These are phyloP conservation scores for Picochlorum sp. DNA, from an alignment of 139 green algal genomes.

Conservation along the genomic window DNA sequence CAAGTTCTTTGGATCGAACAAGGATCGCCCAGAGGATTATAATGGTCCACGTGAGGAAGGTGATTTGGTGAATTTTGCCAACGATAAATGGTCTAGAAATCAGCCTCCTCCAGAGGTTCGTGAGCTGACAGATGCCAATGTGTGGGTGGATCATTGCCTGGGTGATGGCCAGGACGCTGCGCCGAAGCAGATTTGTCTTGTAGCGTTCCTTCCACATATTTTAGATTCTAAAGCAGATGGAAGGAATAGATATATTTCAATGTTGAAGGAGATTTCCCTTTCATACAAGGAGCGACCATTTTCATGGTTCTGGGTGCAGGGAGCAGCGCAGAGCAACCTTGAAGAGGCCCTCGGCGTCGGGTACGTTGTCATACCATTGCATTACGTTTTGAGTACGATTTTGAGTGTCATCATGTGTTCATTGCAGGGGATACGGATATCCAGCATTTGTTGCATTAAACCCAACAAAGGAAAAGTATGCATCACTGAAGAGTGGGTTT, in stretches of 20 bases:
- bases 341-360: slow-evolving; percentile 74
- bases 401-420: not conserved
- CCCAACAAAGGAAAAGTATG: slow-evolving; percentile 42
- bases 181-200: slow-evolving; percentile 64
- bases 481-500: slow-evolving; percentile 32
- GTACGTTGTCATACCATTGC: too few relatives aligned
- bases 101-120: slow-evolving; percentile 52
- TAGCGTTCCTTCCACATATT: slow-evolving; percentile 88
- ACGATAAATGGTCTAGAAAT: slow-evolving; percentile 28
- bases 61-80: slow-evolving; percentile 47
- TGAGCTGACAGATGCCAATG: slow-evolving; percentile 55
- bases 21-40: slow-evolving; percentile 73
- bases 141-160: slow-evolving; percentile 52
- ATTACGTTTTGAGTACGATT: slow-evolving; percentile 19
- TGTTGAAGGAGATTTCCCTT: slow-evolving; percentile 49
- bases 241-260: slow-evolving; percentile 55
- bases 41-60: slow-evolving; percentile 49
- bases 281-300: slow-evolving; percentile 66
- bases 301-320: slow-evolving; percentile 73
- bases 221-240: slow-evolving; percentile 69
- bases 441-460: slow-evolving; percentile 68
- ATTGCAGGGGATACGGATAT: slow-evolving; percentile 42
- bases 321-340: slow-evolving; percentile 51
- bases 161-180: slow-evolving; percentile 31
- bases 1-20: slow-evolving; percentile 76